Evolutionary conservation across 352 stramenopile genomes (phyloP).

Genomic region (Paralagenidium karlingii): DNA sequence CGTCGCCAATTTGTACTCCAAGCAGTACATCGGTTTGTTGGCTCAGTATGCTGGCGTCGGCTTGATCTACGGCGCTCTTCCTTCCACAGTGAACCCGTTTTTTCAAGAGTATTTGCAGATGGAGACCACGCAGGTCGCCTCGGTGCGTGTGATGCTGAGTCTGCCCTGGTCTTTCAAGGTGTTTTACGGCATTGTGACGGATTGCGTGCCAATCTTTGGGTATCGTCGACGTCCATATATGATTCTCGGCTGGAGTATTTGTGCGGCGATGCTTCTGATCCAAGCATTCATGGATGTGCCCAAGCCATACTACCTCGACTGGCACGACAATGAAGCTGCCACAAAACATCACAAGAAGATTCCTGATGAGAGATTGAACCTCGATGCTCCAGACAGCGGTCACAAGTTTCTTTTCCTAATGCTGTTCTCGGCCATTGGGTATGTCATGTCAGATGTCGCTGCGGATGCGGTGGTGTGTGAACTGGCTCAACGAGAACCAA

Average conservation of each 20-base stretch:
- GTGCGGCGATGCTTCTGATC: slow-evolving; percentile 21
- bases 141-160: slow-evolving; percentile 18
- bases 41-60: slow-evolving; percentile 27
- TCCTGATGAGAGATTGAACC: slow-evolving; percentile 4
- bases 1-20: slow-evolving; percentile 13
- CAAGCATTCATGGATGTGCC: slow-evolving; percentile 23
- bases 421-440: slow-evolving; percentile 29
- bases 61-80: slow-evolving; percentile 29
- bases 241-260: slow-evolving; percentile 37
- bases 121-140: slow-evolving; percentile 18
- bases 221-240: slow-evolving; percentile 53
- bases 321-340: too few species aligned
- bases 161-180: slow-evolving; percentile 55
- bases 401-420: slow-evolving; percentile 22
- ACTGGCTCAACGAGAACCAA: slow-evolving; percentile 17
- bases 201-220: slow-evolving; percentile 36
- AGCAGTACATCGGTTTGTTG: slow-evolving; percentile 16
- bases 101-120: slow-evolving; percentile 29
- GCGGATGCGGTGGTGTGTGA: slow-evolving; percentile 25
- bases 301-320: slow-evolving; percentile 29
- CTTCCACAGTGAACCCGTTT: slow-evolving; percentile 21
- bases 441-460: slow-evolving; percentile 42
- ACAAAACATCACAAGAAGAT: slow-evolving; percentile 1
- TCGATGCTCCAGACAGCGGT: slow-evolving; percentile 7
- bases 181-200: slow-evolving; percentile 45